Evolutionary conservation across 169 alveolate species (phyloP).

Genomic region (Perkinsus olseni): DNA sequence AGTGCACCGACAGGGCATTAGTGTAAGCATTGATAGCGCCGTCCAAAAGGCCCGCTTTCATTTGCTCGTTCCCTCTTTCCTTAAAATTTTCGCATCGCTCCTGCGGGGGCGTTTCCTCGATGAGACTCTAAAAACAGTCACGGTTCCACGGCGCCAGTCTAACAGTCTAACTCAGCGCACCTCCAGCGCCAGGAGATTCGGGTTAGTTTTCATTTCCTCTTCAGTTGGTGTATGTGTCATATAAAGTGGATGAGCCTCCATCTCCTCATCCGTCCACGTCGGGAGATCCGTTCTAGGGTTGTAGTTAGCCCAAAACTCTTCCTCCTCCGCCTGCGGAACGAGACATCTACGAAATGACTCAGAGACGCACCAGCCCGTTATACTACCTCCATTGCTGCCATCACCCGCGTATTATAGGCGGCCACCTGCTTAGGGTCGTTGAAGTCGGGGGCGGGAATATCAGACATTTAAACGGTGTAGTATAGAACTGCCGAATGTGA

Average conservation of each 20-base stretch:
- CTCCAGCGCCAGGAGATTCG: neutral
- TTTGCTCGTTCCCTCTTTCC: neutral
- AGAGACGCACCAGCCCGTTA: no score
- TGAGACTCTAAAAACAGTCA: neutral
- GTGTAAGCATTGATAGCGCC: neutral
- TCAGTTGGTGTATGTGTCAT: neutral
- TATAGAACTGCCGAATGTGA: no score
- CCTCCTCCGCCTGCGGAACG: neutral
- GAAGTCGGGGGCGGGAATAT: neutral
- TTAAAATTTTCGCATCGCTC: neutral
- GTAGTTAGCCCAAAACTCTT: neutral
- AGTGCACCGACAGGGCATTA: neutral
- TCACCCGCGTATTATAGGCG: neutral
- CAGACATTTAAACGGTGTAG: neutral
- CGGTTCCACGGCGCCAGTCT: no score
- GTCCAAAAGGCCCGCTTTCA: neutral
- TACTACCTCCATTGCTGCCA: neutral
- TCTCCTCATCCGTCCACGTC: neutral
- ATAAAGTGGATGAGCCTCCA: neutral
- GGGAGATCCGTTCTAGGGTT: neutral
- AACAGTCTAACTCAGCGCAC: no score
- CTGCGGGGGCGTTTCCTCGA: neutral
- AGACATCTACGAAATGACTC: no score
- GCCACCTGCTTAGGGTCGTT: neutral
- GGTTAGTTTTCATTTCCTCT: neutral